These are phyloP conservation scores for Debaryomyces sp. DNA, from an alignment of 1,139 yeast species.

Conservation along the genomic window DNA sequence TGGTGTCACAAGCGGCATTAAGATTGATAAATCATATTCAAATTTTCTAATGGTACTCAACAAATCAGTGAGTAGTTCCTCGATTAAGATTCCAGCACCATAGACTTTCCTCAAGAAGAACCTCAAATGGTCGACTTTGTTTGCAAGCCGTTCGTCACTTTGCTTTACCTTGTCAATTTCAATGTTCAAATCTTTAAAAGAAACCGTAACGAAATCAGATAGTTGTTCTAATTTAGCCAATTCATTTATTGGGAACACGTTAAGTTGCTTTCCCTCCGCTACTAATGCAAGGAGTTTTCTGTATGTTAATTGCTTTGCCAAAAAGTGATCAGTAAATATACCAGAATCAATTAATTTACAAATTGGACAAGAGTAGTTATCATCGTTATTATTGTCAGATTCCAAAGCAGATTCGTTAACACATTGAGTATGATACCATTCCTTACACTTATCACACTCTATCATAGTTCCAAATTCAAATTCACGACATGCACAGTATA, in stretches of 20 bases:
- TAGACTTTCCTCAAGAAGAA: constrained; percentile 37
- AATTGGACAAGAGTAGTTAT: constrained; percentile 64
- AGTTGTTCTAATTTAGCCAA: constrained; percentile 24
- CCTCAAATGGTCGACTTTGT: constrained; percentile 28
- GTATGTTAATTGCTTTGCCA: constrained; percentile 25
- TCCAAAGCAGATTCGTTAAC: constrained; percentile 43
- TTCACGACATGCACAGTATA: constrained; percentile 72
- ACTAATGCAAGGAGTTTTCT: constrained; percentile 20
- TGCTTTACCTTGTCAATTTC: constrained; percentile 13
- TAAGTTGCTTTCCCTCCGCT: constrained; percentile 35
- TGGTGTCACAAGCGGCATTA: neutral
- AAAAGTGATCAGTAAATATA: constrained; percentile 17
- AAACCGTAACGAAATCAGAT: neutral
- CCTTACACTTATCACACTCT: constrained; percentile 76
- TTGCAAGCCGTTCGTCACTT: constrained; percentile 18
- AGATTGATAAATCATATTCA: constrained; percentile 7
- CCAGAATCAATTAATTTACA: constrained; percentile 46
- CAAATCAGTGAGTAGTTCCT: constrained; percentile 24
- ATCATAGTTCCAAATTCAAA: constrained; percentile 74
- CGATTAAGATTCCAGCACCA: constrained; percentile 34
- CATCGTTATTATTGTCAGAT: constrained; percentile 32
- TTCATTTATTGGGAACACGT: constrained; percentile 45
- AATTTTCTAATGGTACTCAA: constrained; percentile 21
- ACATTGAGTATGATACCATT: constrained; percentile 80
- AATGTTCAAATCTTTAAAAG: constrained; percentile 13